These are phyloP conservation scores for Venturia oleaginea DNA, from an alignment of 2,329 filamentous ascomycete genomes.

Conservation along the genomic window DNA sequence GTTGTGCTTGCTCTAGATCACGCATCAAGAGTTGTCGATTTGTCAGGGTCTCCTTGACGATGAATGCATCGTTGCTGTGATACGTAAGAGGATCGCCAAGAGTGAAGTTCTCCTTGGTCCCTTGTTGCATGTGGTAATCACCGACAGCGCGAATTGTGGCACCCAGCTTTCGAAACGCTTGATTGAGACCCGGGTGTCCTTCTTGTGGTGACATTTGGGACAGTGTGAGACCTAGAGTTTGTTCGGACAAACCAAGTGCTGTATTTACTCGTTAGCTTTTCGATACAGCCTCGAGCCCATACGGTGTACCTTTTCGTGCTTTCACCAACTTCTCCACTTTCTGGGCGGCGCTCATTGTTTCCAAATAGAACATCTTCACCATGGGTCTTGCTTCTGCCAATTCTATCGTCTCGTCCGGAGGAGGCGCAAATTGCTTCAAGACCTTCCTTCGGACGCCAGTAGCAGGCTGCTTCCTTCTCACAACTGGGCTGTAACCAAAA, in stretches of 20 bases:
- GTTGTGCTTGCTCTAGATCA: conserved; percentile 85
- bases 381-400: conserved; percentile 79
- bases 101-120: conserved; percentile 90
- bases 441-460: conserved; percentile 92
- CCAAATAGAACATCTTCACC: conserved; percentile 92
- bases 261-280: conserved; percentile 8
- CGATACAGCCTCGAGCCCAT: conserved; percentile 22
- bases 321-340: conserved; percentile 95
- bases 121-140: conserved; percentile 92
- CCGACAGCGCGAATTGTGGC: conserved; percentile 88
- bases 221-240: conserved; percentile 86
- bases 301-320: conserved; percentile 65
- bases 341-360: conserved; percentile 92
- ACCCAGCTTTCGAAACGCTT: conserved; percentile 90
- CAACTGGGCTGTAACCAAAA: conserved; percentile 93
- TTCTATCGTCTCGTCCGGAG: conserved; percentile 93
- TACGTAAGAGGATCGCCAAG: conserved; percentile 90
- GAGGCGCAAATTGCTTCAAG: conserved; percentile 95
- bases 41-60: conserved; percentile 95
- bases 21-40: conserved; percentile 95
- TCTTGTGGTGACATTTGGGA: conserved; percentile 82
- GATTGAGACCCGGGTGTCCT: conserved; percentile 75
- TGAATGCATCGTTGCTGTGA: conserved; percentile 90
- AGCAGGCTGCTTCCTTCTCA: conserved; percentile 91
- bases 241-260: conserved; percentile 87